Evolutionary conservation across 257 asterid genomes (phyloP).

Genomic region (Lantana camara): DNA sequence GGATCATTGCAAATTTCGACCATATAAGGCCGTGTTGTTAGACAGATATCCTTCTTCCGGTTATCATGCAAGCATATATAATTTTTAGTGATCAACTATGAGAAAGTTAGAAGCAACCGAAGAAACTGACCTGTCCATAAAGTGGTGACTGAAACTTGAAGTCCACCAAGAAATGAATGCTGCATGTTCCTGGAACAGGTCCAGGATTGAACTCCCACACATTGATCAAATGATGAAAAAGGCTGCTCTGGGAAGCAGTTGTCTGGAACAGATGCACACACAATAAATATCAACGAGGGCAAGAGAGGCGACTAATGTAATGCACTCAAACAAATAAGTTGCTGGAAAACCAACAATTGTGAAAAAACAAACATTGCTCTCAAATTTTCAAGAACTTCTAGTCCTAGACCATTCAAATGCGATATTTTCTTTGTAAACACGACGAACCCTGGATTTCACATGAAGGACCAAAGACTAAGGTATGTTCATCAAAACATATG

Average conservation of each 20-base stretch:
- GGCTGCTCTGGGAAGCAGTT: slow-evolving; percentile 53
- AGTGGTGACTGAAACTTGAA: slow-evolving; percentile 77
- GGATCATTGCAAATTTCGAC: not conserved
- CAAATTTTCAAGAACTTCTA: too few relatives aligned
- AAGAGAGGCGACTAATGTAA: not conserved
- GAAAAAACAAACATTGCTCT: not conserved
- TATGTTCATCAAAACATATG: not conserved
- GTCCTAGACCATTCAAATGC: not conserved
- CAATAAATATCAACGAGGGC: slow-evolving; percentile 8
- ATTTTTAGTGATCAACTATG: not conserved
- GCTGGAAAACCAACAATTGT: not conserved
- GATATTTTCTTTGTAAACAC: not conserved
- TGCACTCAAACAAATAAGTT: not conserved
- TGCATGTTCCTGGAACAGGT: slow-evolving; percentile 68
- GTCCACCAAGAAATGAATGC: slow-evolving; percentile 72
- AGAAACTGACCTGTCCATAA: slow-evolving; percentile 57
- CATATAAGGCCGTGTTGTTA: not conserved
- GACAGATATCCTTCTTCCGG: not conserved
- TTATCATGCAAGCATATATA: not conserved
- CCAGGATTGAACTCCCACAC: slow-evolving; percentile 82
- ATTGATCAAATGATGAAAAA: slow-evolving; percentile 80
- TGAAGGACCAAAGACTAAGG: not conserved
- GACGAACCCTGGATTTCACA: not conserved
- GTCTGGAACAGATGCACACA: slow-evolving; percentile 42
- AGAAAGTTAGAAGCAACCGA: not conserved